A percentile compares a stretch with the other conserved stretches of the same genome.
Evolutionary conservation across 768 basidiomycete genomes (phyloP).

Genomic region (Tulasnella sp.): DNA sequence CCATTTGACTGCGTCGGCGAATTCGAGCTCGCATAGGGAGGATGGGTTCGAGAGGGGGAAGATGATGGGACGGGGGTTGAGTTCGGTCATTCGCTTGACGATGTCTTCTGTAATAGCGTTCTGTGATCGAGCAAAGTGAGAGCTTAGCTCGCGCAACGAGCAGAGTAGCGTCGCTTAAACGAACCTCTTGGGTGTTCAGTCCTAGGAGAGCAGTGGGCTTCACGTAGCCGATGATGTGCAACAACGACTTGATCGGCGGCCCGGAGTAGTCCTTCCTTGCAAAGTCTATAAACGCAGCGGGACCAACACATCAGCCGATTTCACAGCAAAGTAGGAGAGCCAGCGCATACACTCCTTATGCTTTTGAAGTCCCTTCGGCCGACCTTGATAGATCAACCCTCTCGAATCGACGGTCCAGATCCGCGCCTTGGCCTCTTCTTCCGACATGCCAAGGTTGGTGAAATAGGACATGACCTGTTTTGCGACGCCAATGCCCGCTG

Average conservation of each 20-base stretch:
- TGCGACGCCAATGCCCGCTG: conserved; percentile 33
- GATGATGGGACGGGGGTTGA: conserved; percentile 77
- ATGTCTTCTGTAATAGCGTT: conserved; percentile 64
- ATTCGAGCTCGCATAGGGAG: conserved; percentile 65
- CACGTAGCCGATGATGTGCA: conserved; percentile 68
- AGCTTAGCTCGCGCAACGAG: not conserved
- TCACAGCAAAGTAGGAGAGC: not conserved
- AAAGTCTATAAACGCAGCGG: conserved; percentile 42
- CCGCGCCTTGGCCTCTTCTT: conserved; percentile 27
- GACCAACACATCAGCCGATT: not conserved
- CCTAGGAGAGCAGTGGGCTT: conserved; percentile 83
- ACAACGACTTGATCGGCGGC: conserved; percentile 57
- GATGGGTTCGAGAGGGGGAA: conserved; percentile 90
- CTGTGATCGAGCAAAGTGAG: conserved; percentile 28
- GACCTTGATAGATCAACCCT: conserved; percentile 4
- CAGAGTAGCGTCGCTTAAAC: not conserved
- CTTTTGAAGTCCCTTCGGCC: not conserved
- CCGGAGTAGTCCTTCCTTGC: conserved; percentile 70
- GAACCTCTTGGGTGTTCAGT: conserved; percentile 45
- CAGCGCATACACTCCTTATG: not conserved
- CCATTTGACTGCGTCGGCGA: conserved; percentile 57
- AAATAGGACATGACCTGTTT: conserved; percentile 32
- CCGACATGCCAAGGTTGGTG: conserved; percentile 25
- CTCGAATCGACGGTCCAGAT: conserved; percentile 32
- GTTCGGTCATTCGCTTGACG: conserved; percentile 61